Evolutionary conservation across 225 moss, liverwort and hornwort genomes (phyloP), one percentile per base, ranked within the genome.

Genomic region (Straminergon stramineum): DNA sequence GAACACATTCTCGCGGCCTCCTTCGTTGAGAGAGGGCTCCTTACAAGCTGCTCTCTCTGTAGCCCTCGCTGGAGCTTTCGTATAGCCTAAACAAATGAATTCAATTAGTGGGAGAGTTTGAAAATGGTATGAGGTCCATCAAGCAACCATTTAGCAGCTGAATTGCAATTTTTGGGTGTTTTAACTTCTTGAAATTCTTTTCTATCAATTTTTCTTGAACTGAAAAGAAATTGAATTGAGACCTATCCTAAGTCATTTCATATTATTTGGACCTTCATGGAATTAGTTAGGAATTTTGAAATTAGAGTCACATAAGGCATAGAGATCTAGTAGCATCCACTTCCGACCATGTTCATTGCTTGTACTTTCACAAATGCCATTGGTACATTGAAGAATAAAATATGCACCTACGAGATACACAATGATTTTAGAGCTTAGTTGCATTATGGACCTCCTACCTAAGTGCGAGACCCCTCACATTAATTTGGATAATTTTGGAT

Each of bases 361-460:
- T 43, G 16, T 27, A 27, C 27, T 43, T 27, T 73, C 0, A 3
- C 15, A 3, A 43, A 43, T 27, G 27, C 1, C 0, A 27, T 17
- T 16, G 5, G 43, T 43, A 6, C 5, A 43, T 73, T 9, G 43
- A 73, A 73, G 27, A 71, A 70, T 41, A 71, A 1, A 41, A 43
- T 43, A 43, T 26, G 15, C 43, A 15, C 3, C 5, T 71, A 27
- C 9, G 5, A 41, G 5, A 9, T 43, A 71, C 3, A 41, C 9
- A 43, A 71, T 1, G 1, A 2, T 41, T 27, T 71, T 8, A 71
- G 41, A 26, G 3, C 3, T 0, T 27, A 1, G 26, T 71, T 0
- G 2, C 26, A 71, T 9, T 71, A 71, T 15, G 5, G 8, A 41
- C 26, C 3, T 71, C 24, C 26, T 43, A 41, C 5, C 7, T 41